Evolutionary conservation across 2,329 filamentous ascomycete species (phyloP).

Genomic region (Fusarium sp.): DNA sequence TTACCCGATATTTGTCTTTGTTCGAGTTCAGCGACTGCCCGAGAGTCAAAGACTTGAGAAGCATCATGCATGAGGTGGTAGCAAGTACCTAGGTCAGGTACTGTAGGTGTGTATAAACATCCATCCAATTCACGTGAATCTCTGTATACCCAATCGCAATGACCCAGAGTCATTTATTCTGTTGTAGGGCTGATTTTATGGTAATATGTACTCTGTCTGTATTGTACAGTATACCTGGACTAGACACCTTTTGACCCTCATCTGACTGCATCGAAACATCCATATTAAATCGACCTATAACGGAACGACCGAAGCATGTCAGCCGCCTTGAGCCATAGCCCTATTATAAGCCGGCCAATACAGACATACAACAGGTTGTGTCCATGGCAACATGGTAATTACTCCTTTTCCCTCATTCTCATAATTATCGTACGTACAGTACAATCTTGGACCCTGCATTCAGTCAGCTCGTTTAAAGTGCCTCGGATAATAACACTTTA

Average conservation of each 20-base stretch:
- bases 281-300: slow-evolving; percentile 10
- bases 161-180: slow-evolving; percentile 4
- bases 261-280: slow-evolving; percentile 37
- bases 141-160: slow-evolving; percentile 6
- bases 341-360: background rate
- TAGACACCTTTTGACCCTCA: slow-evolving; percentile 10
- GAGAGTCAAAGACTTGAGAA: background rate
- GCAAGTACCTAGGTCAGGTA: background rate
- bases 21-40: background rate
- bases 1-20: background rate
- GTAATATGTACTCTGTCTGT: background rate
- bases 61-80: background rate
- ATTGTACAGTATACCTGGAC: background rate
- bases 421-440: background rate
- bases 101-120: background rate
- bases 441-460: slow-evolving; percentile 10
- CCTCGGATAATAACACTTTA: slow-evolving; percentile 6
- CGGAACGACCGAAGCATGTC: slow-evolving; percentile 38
- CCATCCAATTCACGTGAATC: slow-evolving; percentile 1
- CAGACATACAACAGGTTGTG: background rate
- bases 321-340: slow-evolving; percentile 37
- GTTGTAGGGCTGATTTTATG: slow-evolving; percentile 13
- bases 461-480: background rate
- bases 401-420: background rate
- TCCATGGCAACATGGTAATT: background rate